Conservation (phyloP, 129 eudicot species). For the Artemisia annua region DNA sequence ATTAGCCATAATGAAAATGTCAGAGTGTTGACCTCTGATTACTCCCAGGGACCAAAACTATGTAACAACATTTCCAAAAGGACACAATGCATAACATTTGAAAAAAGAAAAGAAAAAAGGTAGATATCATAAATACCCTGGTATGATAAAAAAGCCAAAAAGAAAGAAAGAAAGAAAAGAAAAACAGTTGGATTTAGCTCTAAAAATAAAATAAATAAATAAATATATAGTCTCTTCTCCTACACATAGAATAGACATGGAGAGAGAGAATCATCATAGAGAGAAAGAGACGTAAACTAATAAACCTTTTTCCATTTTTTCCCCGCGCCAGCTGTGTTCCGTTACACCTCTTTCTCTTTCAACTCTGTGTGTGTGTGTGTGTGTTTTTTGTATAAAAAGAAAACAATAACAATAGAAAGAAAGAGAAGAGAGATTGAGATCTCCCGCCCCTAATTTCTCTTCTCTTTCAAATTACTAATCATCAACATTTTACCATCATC, state of each 20-base stretch:
- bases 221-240: too few species aligned
- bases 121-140: too few species aligned
- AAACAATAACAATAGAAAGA: slow-evolving; percentile 1
- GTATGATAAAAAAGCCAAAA: neutral
- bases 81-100: too few species aligned
- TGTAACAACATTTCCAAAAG: too few species aligned
- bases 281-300: too few species aligned
- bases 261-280: too few species aligned
- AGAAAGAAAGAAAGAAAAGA: neutral
- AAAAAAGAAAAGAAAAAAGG: too few species aligned
- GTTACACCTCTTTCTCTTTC: slow-evolving; percentile 19
- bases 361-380: slow-evolving; percentile 7
- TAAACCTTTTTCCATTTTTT: slow-evolving; percentile 19
- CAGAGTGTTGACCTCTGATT: too few species aligned
- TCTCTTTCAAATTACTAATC: slow-evolving; percentile 4
- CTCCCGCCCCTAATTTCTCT: slow-evolving; percentile 26
- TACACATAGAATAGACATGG: too few species aligned
- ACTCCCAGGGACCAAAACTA: too few species aligned
- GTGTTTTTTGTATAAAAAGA: slow-evolving; percentile 2
- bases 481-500: slow-evolving; percentile 3
- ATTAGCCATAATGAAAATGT: too few species aligned
- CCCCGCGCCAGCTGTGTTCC: slow-evolving; percentile 53
- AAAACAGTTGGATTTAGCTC: slow-evolving; percentile 31
- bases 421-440: slow-evolving; percentile 25
- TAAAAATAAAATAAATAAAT: too few species aligned